Evolutionary conservation across 2,329 filamentous ascomycete species (phyloP), one percentile per base, ranked within the genome.

Genomic region (Aspergillus arachidicola): DNA sequence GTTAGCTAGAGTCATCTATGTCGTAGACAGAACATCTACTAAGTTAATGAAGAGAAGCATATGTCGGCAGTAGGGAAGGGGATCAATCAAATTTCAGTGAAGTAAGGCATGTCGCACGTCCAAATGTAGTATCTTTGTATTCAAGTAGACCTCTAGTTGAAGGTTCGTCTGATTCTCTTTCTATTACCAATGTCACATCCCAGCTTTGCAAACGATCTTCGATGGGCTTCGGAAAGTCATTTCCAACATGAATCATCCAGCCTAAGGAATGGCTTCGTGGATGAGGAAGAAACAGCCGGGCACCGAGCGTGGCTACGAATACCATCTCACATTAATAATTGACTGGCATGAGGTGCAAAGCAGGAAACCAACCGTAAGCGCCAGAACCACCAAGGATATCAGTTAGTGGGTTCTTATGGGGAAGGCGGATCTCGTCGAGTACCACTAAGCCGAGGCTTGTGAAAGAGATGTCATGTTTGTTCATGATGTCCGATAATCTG

Each of bases 301-400:
- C 73, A 36, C 73, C 73, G 19, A 73, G 63, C 4, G 70, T 70
- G 16, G 69, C 70, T 72, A 50, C 7, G 4, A 59, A 46, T 14
- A 23, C 11, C 21, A 14, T 23, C 4, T 56, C 19, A 59, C 30
- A 48, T 48, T 43, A 26, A 1, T 23, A 23, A 46, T 41, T 28
- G 12, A 4, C 23, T n/a, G 1, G 3, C 14, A 4, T 0, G 12
- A 50, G 36, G 19, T 26, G 11, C 12, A 26, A 19, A 28, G 3
- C 6, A 48, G 11, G 11, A 4, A 56, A 38, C 59, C 16, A 57
- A 73, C 73, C 70, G 36, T 74, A 78, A 6, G 71, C 63, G 21
- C 75, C 76, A 21, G 75, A 77, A 1, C 76, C 75, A 10, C 77
- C 77, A 2, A 75, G 57, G 4, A 73, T 62, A 64, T 78, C 64